Base-by-base conservation (phyloP, 2,329 filamentous ascomycete genomes). In the Knufia petricola region DNA sequence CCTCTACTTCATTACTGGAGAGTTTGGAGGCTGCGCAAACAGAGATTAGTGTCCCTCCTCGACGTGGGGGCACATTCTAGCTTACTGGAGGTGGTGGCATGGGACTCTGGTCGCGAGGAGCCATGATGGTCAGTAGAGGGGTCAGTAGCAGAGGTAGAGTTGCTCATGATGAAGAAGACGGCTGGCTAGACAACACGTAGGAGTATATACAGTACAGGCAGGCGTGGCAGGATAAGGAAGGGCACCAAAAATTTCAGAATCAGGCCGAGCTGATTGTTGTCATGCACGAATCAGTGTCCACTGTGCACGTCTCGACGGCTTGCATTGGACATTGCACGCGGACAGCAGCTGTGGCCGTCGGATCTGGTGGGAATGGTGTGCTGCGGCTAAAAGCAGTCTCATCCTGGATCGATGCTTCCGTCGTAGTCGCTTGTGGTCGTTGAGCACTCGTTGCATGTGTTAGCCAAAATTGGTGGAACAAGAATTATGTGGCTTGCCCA, bases 81-180 rank as follows among this genome's bases (percentile, higher is more conserved):
- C 50, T 52, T 52, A 57, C 56, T 34, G 55, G 55, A 41, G 56
- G 56, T 26, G 56, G 56, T 31, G 56, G 56, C 56, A 59, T 59
- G 31, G 56, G 56, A 44, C 56, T 59, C 50, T 54, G 52, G 37
- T 59, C 56, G 45, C 56, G 53, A 48, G 56, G 56, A 41, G 56
- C 55, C 56, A 59, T 59, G 32, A 37, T 52, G 52, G 37, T 30
- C 28, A 31, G 41, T 3, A 44, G 17, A 38, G n/a, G 24, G 9
- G 32, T 51, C 46, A 49, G 43, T 50, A 28, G 17, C 44, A 28
- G 47, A 26, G 44, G 44, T 39, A 43, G 53, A 34, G 48, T 32
- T 52, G 47, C 51, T 54, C 56, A 56, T 58, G 50, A 44, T 56
- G 56, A 54, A 46, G 51, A 40, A 40, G 44, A 53, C 46, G n/a